Base-by-base conservation (phyloP, 352 stramenopile species). In the Pythium periplocum region DNA sequence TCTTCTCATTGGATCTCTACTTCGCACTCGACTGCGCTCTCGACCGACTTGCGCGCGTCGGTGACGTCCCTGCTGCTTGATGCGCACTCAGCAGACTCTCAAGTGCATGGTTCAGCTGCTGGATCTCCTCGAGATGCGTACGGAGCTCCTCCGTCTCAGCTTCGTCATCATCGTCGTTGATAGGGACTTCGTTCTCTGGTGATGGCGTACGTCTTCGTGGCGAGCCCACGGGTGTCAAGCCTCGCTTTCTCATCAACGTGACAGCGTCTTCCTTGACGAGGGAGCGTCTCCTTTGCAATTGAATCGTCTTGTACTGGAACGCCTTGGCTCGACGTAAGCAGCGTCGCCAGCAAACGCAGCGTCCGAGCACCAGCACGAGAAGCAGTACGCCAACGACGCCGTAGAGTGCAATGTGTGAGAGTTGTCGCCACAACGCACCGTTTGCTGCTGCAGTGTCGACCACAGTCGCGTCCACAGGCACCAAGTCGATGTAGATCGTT, bases 221-320 rank as follows among this genome's bases (percentile, higher is more conserved):
- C 17, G 17, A 26, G 17, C 17, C 17, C 17, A 26, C 17, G 17
- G 17, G 17, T 26, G 17, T 26, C 17, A 26, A 26, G 17, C 17
- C 17, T 26, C 17, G 17, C 17, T 26, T 26, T 26, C 17, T 26
- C 17, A 26, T 26, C 17, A 26, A 26, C 17, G 17, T 26, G 17
- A 0, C 17, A 33, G 40, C 9, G 12, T 41, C 12, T 10, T 34
- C 34, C 33, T 37, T 45, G 12, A 12, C 32, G 38, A n/a, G 12
- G 4, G 10, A 45, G 61, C 4, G 55, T 41, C 44, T 52, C 47
- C 37, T 57, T 49, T 40, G 60, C 51, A 54, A 56, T 10, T 66
- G 57, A 42, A 83, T 10, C 11, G 59, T 52, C 42, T 72, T 74
- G 69, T 86, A 86, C 62, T 82, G 55, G 43, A 86, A 86, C 4